Conservation (phyloP, 1,284 basidiomycete species). For the Termitomyces sp. region DNA sequence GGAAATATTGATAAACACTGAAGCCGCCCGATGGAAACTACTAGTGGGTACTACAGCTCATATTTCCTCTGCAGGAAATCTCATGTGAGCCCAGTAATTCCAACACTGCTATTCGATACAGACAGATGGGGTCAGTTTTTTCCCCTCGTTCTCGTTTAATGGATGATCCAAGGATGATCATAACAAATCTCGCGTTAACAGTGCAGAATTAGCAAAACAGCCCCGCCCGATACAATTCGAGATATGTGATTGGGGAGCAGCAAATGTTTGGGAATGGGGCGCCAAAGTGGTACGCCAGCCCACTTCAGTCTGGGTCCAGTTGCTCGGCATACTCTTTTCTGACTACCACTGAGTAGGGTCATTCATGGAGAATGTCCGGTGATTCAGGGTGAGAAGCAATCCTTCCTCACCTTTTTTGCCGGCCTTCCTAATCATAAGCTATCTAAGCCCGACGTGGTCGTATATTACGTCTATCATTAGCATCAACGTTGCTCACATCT, state of each 20-base stretch:
- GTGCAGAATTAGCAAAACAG: slow-evolving; percentile 38
- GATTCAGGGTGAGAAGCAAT: slow-evolving; percentile 33
- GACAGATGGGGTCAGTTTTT: slow-evolving; percentile 43
- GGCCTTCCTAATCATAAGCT: background rate
- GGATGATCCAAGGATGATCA: background rate
- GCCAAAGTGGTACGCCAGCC: slow-evolving; percentile 35
- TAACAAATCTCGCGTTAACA: slow-evolving; percentile 14
- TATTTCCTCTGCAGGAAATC: background rate
- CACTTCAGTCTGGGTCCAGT: background rate
- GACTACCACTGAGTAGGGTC: slow-evolving; percentile 31
- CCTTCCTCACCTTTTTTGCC: background rate
- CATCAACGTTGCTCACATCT: slow-evolving; percentile 38
- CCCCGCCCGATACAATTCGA: slow-evolving; percentile 40
- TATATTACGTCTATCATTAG: slow-evolving; percentile 42
- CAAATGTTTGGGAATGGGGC: slow-evolving; percentile 52
- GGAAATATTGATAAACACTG: background rate
- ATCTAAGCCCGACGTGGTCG: slow-evolving; percentile 38
- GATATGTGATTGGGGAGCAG: slow-evolving; percentile 48
- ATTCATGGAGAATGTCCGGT: slow-evolving; percentile 52
- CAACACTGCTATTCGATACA: slow-evolving; percentile 50
- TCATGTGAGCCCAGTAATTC: slow-evolving; percentile 36
- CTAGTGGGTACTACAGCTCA: slow-evolving; percentile 38
- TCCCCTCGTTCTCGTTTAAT: background rate
- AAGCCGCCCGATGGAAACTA: slow-evolving; percentile 40
- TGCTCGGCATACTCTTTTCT: background rate